Conservation (phyloP, 192 early-diverging fungal species). For the Martensiomyces pterosporus region DNA sequence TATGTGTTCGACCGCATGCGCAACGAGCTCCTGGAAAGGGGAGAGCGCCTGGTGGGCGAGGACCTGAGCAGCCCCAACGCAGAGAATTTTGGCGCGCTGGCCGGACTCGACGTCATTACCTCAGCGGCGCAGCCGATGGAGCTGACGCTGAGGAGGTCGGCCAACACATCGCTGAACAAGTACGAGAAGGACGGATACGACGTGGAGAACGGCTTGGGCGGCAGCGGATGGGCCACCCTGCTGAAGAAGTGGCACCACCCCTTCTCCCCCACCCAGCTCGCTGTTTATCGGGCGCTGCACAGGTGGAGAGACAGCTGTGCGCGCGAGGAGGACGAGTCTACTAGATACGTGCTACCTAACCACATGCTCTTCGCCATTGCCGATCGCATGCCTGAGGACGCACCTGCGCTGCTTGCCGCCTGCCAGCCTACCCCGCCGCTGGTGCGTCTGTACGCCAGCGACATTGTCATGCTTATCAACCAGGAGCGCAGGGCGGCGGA, state of each 20-base stretch:
- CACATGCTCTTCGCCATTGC: conserved; percentile 80
- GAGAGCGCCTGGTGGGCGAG: conserved; percentile 18
- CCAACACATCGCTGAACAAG: conserved; percentile 58
- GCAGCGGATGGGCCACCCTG: conserved; percentile 71
- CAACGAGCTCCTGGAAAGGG: conserved; percentile 65
- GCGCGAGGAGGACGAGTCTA: conserved; percentile 89
- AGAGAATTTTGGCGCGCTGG: conserved; percentile 23
- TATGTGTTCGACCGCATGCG: conserved; percentile 94
- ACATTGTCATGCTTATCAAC: conserved; percentile 61
- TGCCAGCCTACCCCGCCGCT: conserved; percentile 81
- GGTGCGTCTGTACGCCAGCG: conserved; percentile 75
- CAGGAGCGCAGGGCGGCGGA: conserved; percentile 7
- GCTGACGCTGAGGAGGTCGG: conserved; percentile 57
- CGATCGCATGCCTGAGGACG: conserved; percentile 67
- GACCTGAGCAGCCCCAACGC: conserved; percentile 42
- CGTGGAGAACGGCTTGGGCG: conserved; percentile 68
- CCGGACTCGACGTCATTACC: conserved; percentile 44
- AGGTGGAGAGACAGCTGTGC: conserved; percentile 89
- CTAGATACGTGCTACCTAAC: conserved; percentile 83
- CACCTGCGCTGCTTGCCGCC: conserved; percentile 60
- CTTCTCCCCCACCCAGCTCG: conserved; percentile 60
- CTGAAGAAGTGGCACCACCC: conserved; percentile 61
- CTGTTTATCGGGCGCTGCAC: conserved; percentile 85
- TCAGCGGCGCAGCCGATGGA: conserved; percentile 27
- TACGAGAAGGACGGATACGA: conserved; percentile 88